A percentile compares a stretch with the other conserved stretches of the same genome.
Conservation (phyloP, 1,139 yeast genomes). For the Taphrina wiesneri region DNA sequence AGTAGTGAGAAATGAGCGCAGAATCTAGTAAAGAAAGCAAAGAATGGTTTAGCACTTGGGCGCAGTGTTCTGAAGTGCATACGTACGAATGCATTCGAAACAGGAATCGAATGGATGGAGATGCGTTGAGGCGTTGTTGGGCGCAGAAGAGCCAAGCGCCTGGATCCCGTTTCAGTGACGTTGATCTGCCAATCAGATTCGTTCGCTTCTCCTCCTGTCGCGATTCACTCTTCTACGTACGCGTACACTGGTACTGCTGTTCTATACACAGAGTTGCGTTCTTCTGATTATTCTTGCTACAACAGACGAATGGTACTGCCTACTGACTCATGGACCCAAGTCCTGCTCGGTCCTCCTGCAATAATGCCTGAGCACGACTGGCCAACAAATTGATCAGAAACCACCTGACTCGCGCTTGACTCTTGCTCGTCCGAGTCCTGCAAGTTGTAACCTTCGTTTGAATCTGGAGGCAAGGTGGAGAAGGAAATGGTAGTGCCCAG, state of each 20-base stretch:
- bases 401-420: neutral
- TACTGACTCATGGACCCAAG: conserved; percentile 19
- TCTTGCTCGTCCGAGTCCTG: neutral
- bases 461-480: conserved; percentile 3
- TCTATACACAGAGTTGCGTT: no score
- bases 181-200: neutral
- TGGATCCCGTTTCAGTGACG: neutral
- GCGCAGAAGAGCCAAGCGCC: neutral
- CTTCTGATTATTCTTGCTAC: no score
- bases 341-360: neutral
- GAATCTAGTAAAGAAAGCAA: neutral
- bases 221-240: no score
- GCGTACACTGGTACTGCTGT: no score
- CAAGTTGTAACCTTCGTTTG: neutral
- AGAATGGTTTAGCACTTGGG: no score
- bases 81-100: neutral
- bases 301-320: neutral
- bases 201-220: neutral
- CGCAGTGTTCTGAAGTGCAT: no score
- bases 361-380: conserved; percentile 15
- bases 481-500: neutral
- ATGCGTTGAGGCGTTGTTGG: neutral
- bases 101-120: neutral
- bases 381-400: neutral
- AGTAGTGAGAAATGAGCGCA: neutral